Conservation (phyloP, 768 basidiomycete species). For the Vararia minispora region DNA sequence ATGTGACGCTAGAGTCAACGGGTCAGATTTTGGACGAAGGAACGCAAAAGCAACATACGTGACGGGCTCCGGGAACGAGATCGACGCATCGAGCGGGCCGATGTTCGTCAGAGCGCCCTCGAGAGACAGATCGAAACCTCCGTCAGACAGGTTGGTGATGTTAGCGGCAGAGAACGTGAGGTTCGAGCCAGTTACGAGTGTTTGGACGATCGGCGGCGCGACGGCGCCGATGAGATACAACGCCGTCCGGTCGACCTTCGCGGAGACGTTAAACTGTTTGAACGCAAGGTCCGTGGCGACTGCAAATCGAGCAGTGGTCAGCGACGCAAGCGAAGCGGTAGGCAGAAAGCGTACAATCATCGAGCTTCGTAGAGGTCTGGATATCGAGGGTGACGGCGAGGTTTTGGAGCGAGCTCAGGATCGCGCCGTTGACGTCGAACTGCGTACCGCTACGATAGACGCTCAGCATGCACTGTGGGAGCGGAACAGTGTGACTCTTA, state of each 20-base stretch:
- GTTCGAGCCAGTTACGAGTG: conserved; percentile 45
- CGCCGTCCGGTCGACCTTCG: conserved; percentile 51
- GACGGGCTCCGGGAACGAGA: conserved; percentile 54
- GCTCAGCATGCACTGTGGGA: neutral
- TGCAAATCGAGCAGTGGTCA: conserved; percentile 19
- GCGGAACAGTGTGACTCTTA: conserved; percentile 13
- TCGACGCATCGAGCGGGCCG: conserved; percentile 60
- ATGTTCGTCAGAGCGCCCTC: conserved; percentile 48
- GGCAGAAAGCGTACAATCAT: conserved; percentile 41
- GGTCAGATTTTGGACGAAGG: neutral
- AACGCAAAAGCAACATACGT: conserved; percentile 27
- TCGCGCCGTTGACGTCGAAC: conserved; percentile 48
- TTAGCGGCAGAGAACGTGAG: conserved; percentile 47
- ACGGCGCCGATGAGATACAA: conserved; percentile 65
- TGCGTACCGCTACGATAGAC: conserved; percentile 41
- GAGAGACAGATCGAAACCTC: conserved; percentile 52
- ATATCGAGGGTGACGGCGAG: conserved; percentile 49
- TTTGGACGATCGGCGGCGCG: conserved; percentile 53
- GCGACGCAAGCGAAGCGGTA: neutral
- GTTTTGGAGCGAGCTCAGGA: conserved; percentile 48
- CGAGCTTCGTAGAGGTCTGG: conserved; percentile 42
- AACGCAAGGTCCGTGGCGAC: conserved; percentile 48
- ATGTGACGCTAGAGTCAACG: conserved; percentile 34
- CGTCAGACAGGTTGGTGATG: conserved; percentile 39
- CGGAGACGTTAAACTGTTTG: conserved; percentile 43